Evolutionary conservation across 495 filamentous ascomycete genomes (phyloP), one percentile per base, ranked within the genome.

Genomic region (Penicillium daleae): DNA sequence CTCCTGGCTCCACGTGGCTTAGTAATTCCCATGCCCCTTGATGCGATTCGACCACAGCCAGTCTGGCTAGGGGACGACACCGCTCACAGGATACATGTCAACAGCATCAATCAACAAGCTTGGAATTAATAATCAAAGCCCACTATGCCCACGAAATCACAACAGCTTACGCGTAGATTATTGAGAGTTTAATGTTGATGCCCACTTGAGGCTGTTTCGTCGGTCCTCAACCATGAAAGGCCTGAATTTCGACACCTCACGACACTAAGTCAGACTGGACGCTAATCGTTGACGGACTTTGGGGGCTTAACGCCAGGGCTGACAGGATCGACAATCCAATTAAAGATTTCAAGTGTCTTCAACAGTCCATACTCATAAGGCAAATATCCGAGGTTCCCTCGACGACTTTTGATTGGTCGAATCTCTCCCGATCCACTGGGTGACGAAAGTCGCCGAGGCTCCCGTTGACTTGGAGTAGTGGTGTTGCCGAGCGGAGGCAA

Each of bases 391-490:
- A 29, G 22, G 46, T 13, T 29, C 46, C 2, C n/a, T n/a, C 3
- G 22, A 6, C 8, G 10, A 27, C 7, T 49, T 26, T 24, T 27
- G 17, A 49, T 19, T 27, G n/a, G 13, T 10, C 22, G 3, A 15
- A 9, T 49, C 3, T 17, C 22, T 27, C 44, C 44, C 44, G 42
- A 26, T 19, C 5, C 42, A 6, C 6, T 49, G 22, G 46, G 29
- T 50, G 22, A 50, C 22, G 46, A 50, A 50, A 50, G 46, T 50
- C 46, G 46, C 46, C 24, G 46, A 50, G 29, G 13, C 2, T 12
- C 8, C 12, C 26, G 3, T 29, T 27, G 22, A 8, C 24, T 50
- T 24, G 46, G 46, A 50, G 46, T 13, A 29, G 29, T 15, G 13
- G 26, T 27, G 12, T 21, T 5, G 21, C 42, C 19, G 42, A 46